Evolutionary conservation across 1,139 yeast species (phyloP), one percentile per base, ranked within the genome.

Genomic region (Lodderomyces orthopsilosis): DNA sequence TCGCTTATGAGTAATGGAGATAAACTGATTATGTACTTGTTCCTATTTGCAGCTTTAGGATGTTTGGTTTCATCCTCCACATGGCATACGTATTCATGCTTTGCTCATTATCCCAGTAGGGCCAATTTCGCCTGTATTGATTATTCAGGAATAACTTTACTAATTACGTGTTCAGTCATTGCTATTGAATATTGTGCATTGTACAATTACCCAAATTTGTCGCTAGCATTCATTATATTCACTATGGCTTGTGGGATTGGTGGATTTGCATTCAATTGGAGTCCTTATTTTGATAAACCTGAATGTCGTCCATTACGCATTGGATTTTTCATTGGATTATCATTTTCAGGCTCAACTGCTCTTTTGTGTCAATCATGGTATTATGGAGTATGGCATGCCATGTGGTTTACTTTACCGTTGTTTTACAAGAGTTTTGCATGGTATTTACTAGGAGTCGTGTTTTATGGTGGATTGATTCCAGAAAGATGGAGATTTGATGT

Each of bases 71-170:
- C 93, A 42, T 88, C 96, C 0, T 80, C 85, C 3, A 69, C 84
- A 23, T 93, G 98, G 98, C 98, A 93, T 64, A 87, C 97, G 2
- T 91, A 89, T 62, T 81, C 86, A 46, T 84, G 90, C 49, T 85
- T 90, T 52, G 82, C 94, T 15, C 76, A 77, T 45, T 65, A 85
- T 40, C 66, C 74, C 21, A 65, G 82, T 46, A 76, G 96, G 59
- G 75, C 83, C 49, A 77, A 79, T 46, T 88, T 87, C 64, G 96
- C 97, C 0, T 93, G 98, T 63, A 83, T 91, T 38, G 98, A 93
- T 66, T 93, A 93, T 62, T 85, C 96, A 7, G 98, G 98, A 1
- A 93, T 93, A 53, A 89, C 97, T 0, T 77, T 90, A 10, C 70
- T 93, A 49, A 90, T 93, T 52, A 85, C 96, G 0, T 91, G 95